Evolutionary conservation across 163 green algal species (phyloP).

Genomic region (Chlamydomonas reinhardtii): DNA sequence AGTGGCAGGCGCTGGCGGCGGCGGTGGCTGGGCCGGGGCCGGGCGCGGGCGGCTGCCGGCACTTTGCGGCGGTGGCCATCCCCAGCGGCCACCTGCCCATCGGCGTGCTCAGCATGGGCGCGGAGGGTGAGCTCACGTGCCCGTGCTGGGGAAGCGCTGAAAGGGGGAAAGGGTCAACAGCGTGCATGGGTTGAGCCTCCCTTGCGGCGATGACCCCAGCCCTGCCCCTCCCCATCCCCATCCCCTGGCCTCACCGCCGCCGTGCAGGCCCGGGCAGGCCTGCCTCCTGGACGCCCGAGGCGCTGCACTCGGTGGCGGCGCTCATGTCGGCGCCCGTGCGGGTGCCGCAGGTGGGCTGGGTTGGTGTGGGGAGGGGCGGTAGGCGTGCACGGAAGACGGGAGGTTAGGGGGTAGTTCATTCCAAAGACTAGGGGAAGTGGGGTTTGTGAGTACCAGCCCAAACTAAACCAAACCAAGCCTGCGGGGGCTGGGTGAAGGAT

Average conservation of each 20-base stretch:
- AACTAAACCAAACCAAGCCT: too few relatives aligned
- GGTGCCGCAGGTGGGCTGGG: not conserved
- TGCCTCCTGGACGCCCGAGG: conserved; percentile 17
- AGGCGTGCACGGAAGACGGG: too few relatives aligned
- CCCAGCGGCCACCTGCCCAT: conserved; percentile 1
- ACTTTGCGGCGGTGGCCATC: conserved; percentile 41
- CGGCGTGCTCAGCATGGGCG: conserved; percentile 24
- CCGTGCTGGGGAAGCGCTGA: too few relatives aligned
- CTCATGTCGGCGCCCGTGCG: conserved; percentile 19
- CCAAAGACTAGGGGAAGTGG: not conserved
- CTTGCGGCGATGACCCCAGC: too few relatives aligned
- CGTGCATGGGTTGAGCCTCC: too few relatives aligned
- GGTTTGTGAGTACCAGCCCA: too few relatives aligned
- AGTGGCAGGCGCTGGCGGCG: conserved; percentile 17
- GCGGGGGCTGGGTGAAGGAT: too few relatives aligned
- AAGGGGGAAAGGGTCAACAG: too few relatives aligned
- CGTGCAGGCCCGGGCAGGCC: not conserved
- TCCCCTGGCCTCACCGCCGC: not conserved
- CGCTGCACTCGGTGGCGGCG: conserved; percentile 24
- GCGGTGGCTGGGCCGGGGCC: not conserved
- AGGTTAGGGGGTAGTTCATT: not conserved
- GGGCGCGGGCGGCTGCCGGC: not conserved
- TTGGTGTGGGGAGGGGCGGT: not conserved
- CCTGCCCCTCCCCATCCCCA: not conserved
- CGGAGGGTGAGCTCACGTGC: conserved; percentile 1